Base-by-base conservation (phyloP, 352 stramenopile species). In the Pythium plurisporium region DNA sequence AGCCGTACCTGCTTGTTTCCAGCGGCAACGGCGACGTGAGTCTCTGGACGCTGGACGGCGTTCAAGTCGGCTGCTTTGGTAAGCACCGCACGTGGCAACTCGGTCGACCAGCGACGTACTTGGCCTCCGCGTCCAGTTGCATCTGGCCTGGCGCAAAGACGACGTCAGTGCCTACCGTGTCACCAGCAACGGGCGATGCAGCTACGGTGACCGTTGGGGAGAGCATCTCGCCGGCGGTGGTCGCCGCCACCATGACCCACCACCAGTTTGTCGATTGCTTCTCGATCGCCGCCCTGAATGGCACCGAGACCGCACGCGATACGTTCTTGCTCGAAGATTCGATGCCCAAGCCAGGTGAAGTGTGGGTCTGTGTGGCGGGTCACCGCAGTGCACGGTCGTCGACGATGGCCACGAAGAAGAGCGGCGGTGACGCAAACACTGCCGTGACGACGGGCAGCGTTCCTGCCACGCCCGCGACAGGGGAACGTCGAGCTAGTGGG, bases 291-390 rank as follows among this genome's bases (percentile, higher is more conserved):
- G 59, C 70, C 4, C 68, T 86, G 5, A 82, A 76, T 8, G 58
- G 48, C 2, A 66, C 49, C 25, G 69, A 73, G 38, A 73, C 59
- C 51, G 11, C 65, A 43, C n/a, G 46, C 17, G 78, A 87, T 41
- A 78, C 70, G 41, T 86, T 87, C 49, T 59, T 89, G 31, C 58
- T 89, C 0, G 79, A 91, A 62, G 82, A 91, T 47, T 76, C 73
- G 15, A 88, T 91, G 75, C 82, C 79, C 11, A 91, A 89, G 50
- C 69, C 76, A 5, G 79, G 79, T 0, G 82, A 91, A 58, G 79
- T 91, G 4, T 91, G 82, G 79, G 53, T 86, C n/a, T 87, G 79
- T 30, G 57, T 86, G 6, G 78, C 77, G 0, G 69, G 72, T 15
- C 77, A 91, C 45, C 76, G 79, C 4, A 53, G 46, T 33, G 66